phyloP scores from a whole-genome alignment of 805 yeast species.

The Nakazawaea holstii region DNA sequence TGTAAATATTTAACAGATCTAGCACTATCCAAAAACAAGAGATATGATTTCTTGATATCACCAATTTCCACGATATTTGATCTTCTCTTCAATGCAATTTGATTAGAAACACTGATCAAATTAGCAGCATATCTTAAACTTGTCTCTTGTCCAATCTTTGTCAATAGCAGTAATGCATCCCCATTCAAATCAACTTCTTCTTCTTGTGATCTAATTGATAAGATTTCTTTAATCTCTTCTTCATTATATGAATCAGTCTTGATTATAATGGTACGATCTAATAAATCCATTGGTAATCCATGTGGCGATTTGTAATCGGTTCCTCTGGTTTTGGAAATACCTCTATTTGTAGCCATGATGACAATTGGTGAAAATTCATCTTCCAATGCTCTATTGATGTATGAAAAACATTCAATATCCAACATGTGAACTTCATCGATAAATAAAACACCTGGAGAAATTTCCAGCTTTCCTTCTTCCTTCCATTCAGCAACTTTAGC shows the following conservation, averaged over 20 bases:
- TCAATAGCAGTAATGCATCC: conserved; percentile 82
- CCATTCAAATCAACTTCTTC: conserved; percentile 82
- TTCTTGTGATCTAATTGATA: conserved; percentile 86
- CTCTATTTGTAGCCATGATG: conserved; percentile 97
- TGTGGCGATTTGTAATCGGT: conserved; percentile 93
- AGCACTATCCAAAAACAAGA: conserved; percentile 80
- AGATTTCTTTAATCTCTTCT: conserved; percentile 81
- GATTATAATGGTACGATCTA: conserved; percentile 90
- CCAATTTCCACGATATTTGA: conserved; percentile 61
- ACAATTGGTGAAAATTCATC: conserved; percentile 96
- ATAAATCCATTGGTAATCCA: conserved; percentile 92
- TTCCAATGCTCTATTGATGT: conserved; percentile 91
- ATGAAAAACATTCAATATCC: conserved; percentile 95
- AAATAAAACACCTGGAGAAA: conserved; percentile 94
- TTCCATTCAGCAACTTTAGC: conserved; percentile 97
- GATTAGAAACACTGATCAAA: conserved; percentile 84
- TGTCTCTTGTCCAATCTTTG: conserved; percentile 87
- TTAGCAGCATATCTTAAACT: conserved; percentile 91
- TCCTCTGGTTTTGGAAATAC: conserved; percentile 90
- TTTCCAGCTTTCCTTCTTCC: conserved; percentile 98
- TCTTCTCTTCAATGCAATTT: conserved; percentile 80
- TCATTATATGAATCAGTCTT: conserved; percentile 74
- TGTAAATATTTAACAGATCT: conserved; percentile 85
- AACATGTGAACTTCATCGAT: conserved; percentile 99
- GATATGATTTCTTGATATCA: conserved; percentile 84